Base-by-base conservation (phyloP, 2,329 filamentous ascomycete species). In the Cryoendolithus antarcticus region DNA sequence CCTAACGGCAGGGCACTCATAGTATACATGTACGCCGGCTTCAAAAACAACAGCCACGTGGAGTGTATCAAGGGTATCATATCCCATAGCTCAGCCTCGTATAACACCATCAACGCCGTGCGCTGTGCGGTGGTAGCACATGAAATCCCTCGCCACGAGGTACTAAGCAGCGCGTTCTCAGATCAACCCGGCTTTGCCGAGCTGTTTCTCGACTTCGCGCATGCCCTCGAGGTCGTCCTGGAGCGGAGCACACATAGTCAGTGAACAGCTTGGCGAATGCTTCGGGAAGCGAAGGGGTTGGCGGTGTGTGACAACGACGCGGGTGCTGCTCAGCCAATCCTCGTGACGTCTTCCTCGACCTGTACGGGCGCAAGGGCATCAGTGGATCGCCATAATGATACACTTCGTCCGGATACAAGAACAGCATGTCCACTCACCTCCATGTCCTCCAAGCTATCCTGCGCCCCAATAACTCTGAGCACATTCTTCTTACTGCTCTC, bases 401-500 rank as follows among this genome's bases (percentile, higher is more conserved):
- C 30, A 30, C 13, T 28, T 19, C 27, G 32, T 9, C 28, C 31
- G 7, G 19, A 21, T 21, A n/a, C 29, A 9, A 11, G 27, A 37
- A 24, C n/a, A 28, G 10, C 30, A 24, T 31, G 11, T 9, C 13
- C 48, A 79, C 85, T 77, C 66, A 98, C 91, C 86, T 98, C 91
- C 80, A 96, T 94, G 59, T 98, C 91, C 67, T 98, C 91, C 41
- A 98, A 71, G 44, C 88, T 93, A 64, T 98, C 91, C 64, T 98
- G 89, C 59, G 96, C 91, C 41, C 85, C 84, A 59, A 98, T 98
- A 58, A 89, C 94, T 46, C 91, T 74, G 48, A 98, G 67, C 31
- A 98, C 86, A 57, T 96, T 96, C 77, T 98, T 98, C 70, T 96
- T 98, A 64, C 89, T 96, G 64, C 86, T 96, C 67, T 98, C 91